Evolutionary conservation across 352 stramenopile genomes (phyloP), one percentile per base, ranked within the genome.

Genomic region (Phytophthora pinifolia): DNA sequence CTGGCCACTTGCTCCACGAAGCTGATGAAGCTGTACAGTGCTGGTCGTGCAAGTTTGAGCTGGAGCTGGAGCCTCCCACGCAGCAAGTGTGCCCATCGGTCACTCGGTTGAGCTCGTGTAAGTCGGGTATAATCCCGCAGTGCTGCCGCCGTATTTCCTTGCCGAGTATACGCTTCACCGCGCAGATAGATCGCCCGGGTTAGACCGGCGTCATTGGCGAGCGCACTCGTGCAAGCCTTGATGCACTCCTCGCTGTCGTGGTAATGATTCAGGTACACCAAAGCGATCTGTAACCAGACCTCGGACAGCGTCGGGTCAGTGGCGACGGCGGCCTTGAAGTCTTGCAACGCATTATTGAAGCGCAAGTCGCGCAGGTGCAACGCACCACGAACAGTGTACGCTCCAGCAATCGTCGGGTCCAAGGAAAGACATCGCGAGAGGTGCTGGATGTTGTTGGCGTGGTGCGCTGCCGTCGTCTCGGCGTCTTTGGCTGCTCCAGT

Each of bases 191-290:
- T 55, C 27, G 78, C 82, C 7, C 77, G 65, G 17, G 72, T 59
- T 15, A 92, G 67, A 33, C 74, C 70, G 17, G 76, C 76, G 37
- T 92, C 82, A 32, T 88, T 89, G 2, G 64, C 68, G 15, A 90
- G 50, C 8, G 82, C 82, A 32, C 62, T 88, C 1, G 75, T 71
- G 36, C 79, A 92, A 15, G 79, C 79, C 18, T 75, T 76, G 30
- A 88, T 70, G 46, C 79, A 88, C 31, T 71, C 82, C 14, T 79
- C 79, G 38, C 69, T 73, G 52, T 92, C 82, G 41, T 90, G 82
- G 46, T 89, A 92, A 48, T 92, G 79, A 39, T 87, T 89, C 5
- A 92, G 55, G 47, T 87, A 90, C 33, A 92, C 77, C 29, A 92
- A 62, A 10, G 79, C 82, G 43, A 92, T 92, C 61, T 92, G 77